Evolutionary conservation across 306 rosid species (phyloP).

Genomic region (Dryas octopetala): DNA sequence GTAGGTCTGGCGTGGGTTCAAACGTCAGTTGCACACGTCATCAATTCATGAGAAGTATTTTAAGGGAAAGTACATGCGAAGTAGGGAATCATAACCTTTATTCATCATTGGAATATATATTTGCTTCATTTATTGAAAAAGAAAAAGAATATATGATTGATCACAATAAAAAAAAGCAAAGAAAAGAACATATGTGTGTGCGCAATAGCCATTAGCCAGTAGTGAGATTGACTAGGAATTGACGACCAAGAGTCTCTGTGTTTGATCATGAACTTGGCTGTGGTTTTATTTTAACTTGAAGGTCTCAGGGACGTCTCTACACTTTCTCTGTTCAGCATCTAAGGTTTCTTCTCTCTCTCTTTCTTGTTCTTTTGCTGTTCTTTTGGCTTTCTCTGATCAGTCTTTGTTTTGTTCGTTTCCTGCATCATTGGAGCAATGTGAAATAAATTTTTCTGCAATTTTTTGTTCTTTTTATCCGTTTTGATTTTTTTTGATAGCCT

Average conservation of each 20-base stretch:
- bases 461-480: neutral
- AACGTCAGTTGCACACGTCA: slow-evolving; percentile 12
- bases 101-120: too few species aligned
- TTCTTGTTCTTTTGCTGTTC: neutral
- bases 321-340: neutral
- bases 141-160: neutral
- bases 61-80: neutral
- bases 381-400: neutral
- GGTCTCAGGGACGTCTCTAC: neutral
- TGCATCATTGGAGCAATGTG: neutral
- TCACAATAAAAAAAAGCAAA: too few species aligned
- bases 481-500: too few species aligned
- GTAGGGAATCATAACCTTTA: neutral
- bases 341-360: neutral
- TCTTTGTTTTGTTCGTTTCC: neutral
- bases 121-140: neutral
- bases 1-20: too few species aligned
- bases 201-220: neutral
- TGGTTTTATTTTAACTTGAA: too few species aligned
- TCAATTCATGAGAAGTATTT: neutral
- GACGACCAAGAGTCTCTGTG: slow-evolving; percentile 13
- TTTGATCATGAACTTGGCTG: neutral
- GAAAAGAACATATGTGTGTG: too few species aligned
- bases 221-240: slow-evolving; percentile 23
- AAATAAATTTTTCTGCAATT: neutral